Percentiles rank a stretch among this genome's conserved stretches.
Evolutionary conservation across 2,329 filamentous ascomycete genomes (phyloP).

Genomic region (Berkeleyomyces rouxiae): DNA sequence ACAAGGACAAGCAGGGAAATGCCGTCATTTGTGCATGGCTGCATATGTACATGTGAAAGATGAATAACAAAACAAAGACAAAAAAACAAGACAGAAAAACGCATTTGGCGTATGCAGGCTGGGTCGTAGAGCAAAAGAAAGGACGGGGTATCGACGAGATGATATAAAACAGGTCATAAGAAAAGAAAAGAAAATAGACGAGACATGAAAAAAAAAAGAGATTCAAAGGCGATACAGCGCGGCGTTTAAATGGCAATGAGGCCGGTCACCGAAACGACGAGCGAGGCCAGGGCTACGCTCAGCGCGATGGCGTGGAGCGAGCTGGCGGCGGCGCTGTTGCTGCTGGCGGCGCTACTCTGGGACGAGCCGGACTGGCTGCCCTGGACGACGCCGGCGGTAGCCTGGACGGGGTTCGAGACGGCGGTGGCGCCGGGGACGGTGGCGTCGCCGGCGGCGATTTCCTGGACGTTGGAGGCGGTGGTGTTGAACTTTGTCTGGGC

Average conservation of each 20-base stretch:
- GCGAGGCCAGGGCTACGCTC: neutral
- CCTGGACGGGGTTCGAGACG: conserved; percentile 32
- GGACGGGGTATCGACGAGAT: too few relatives aligned
- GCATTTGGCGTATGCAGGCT: too few relatives aligned
- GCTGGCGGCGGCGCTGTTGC: neutral
- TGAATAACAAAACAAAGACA: too few relatives aligned
- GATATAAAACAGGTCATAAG: neutral
- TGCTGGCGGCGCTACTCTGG: neutral
- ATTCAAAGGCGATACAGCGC: neutral
- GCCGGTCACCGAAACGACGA: neutral
- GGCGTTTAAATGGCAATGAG: neutral
- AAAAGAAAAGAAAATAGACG: neutral
- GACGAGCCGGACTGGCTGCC: conserved; percentile 2
- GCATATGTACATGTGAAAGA: too few relatives aligned
- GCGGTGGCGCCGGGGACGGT: conserved; percentile 37
- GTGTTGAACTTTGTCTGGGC: conserved; percentile 50
- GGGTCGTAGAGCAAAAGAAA: too few relatives aligned
- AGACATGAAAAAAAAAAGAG: neutral
- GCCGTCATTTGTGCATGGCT: too few relatives aligned
- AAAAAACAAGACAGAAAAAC: too few relatives aligned
- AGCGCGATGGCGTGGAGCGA: conserved; percentile 12
- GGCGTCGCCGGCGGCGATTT: conserved; percentile 34
- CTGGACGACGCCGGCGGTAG: conserved; percentile 27
- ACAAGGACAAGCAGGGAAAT: too few relatives aligned
- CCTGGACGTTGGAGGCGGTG: conserved; percentile 27